Evolutionary conservation across 2,329 filamentous ascomycete species (phyloP).

Genomic region (Coniochaeta sp.): DNA sequence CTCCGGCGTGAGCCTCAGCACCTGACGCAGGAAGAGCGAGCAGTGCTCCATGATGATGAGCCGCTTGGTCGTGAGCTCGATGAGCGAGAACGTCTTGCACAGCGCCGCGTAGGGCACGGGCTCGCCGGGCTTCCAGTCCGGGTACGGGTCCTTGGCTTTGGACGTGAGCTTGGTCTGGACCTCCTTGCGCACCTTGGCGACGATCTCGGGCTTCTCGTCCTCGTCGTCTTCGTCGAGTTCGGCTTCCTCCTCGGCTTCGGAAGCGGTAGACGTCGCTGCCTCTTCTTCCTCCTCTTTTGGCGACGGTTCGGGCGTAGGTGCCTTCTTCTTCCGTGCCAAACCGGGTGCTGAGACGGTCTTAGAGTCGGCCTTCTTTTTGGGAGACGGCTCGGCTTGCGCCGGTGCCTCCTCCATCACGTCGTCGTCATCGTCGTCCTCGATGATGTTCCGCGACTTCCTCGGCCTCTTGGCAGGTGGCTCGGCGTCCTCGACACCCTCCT

Average conservation of each 20-base stretch:
- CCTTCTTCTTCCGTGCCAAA: constrained; percentile 12
- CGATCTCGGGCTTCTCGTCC: constrained; percentile 61
- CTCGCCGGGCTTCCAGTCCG: constrained; percentile 84
- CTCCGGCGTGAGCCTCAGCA: constrained; percentile 81
- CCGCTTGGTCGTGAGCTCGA: constrained; percentile 91
- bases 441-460: constrained; percentile 36
- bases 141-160: constrained; percentile 72
- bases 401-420: constrained; percentile 28
- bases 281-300: constrained; percentile 35
- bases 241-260: constrained; percentile 41
- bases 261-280: constrained; percentile 31
- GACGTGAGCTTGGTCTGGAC: constrained; percentile 69
- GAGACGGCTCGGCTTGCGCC: constrained; percentile 11
- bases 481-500: constrained; percentile 46
- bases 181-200: constrained; percentile 70
- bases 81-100: constrained; percentile 87
- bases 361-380: constrained; percentile 19
- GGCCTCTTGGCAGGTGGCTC: constrained; percentile 54
- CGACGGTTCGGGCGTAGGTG: constrained; percentile 18
- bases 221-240: constrained; percentile 46
- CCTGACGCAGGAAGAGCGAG: constrained; percentile 84
- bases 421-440: constrained; percentile 49
- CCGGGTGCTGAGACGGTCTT: constrained; percentile 15
- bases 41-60: constrained; percentile 84
- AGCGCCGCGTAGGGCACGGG: constrained; percentile 92